Conservation (phyloP, 768 basidiomycete genomes). For the Scleroderma bovista region DNA sequence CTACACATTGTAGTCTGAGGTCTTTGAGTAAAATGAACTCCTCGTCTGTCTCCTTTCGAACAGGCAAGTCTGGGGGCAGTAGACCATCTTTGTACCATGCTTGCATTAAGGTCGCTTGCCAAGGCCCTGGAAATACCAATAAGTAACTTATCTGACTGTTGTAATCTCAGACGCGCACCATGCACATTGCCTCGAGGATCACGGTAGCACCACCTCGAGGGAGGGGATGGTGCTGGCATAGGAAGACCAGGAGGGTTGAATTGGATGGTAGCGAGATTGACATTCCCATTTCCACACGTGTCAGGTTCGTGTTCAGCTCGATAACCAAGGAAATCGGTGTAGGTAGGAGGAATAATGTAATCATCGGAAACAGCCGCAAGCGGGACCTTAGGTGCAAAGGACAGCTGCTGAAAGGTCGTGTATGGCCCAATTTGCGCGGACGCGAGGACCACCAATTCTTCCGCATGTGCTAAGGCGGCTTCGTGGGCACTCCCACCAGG, state of each 20-base stretch:
- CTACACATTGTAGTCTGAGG: conserved; percentile 69
- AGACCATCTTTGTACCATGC: conserved; percentile 84
- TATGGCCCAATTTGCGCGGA: conserved; percentile 76
- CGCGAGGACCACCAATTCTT: conserved; percentile 64
- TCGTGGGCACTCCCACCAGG: conserved; percentile 31
- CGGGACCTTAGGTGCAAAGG: conserved; percentile 84
- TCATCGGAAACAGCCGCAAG: conserved; percentile 84
- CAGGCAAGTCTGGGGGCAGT: conserved; percentile 76
- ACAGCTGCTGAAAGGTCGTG: conserved; percentile 87
- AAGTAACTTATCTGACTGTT: conserved; percentile 5
- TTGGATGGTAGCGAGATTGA: conserved; percentile 55
- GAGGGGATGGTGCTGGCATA: conserved; percentile 58
- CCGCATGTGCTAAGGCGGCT: conserved; percentile 41
- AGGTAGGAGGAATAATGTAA: conserved; percentile 88
- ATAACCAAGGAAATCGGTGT: conserved; percentile 72
- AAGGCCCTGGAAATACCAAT: conserved; percentile 52
- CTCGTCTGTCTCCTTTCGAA: conserved; percentile 68
- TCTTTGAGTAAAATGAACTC: conserved; percentile 69
- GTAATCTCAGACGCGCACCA: conserved; percentile 40
- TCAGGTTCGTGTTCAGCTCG: conserved; percentile 59
- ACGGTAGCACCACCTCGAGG: conserved; percentile 76
- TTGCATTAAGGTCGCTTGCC: conserved; percentile 86
- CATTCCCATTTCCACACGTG: conserved; percentile 30
- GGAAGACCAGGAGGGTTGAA: conserved; percentile 80
- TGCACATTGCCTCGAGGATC: conserved; percentile 79